These are phyloP conservation scores for Purshia tridentata DNA, from an alignment of 306 rosid species.

Conservation along the genomic window DNA sequence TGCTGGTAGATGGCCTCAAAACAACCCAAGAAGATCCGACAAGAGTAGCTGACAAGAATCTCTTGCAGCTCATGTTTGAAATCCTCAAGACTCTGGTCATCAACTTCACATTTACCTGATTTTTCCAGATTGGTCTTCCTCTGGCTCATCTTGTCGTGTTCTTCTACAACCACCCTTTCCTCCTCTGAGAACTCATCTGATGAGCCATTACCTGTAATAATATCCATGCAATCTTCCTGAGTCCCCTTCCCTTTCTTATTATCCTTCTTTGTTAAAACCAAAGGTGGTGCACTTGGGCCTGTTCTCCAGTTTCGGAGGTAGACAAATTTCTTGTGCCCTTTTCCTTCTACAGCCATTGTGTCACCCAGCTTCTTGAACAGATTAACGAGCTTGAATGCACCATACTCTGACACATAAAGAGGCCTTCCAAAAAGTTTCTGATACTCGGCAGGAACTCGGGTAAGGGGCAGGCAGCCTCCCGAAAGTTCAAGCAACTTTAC, in stretches of 20 bases:
- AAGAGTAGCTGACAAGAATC: constrained; percentile 93
- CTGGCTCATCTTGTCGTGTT: constrained; percentile 36
- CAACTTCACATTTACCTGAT: constrained; percentile 34
- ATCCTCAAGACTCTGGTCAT: constrained; percentile 43
- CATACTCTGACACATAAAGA: constrained; percentile 68
- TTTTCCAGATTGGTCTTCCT: constrained; percentile 40
- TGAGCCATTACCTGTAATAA: constrained; percentile 51
- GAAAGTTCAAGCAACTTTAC: constrained; percentile 68
- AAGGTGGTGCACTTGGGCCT: constrained; percentile 74
- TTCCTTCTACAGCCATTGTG: constrained; percentile 64
- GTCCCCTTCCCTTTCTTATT: constrained; percentile 68
- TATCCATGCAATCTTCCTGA: constrained; percentile 56
- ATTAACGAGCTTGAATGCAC: constrained; percentile 61
- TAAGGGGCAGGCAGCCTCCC: constrained; percentile 74
- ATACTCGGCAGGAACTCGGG: constrained; percentile 73
- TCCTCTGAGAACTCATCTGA: constrained; percentile 89
- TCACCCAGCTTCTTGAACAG: constrained; percentile 92
- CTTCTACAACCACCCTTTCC: constrained; percentile 69
- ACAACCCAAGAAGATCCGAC: constrained; percentile 65
- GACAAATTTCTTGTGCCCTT: constrained; percentile 63
- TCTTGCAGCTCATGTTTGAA: constrained; percentile 86
- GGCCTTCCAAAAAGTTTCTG: constrained; percentile 68
- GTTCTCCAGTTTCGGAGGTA: constrained; percentile 64
- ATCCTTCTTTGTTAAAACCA: constrained; percentile 59
- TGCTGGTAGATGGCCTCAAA: constrained; percentile 76